Evolutionary conservation across 257 asterid species (phyloP).

Genomic region (Plantago ovata): DNA sequence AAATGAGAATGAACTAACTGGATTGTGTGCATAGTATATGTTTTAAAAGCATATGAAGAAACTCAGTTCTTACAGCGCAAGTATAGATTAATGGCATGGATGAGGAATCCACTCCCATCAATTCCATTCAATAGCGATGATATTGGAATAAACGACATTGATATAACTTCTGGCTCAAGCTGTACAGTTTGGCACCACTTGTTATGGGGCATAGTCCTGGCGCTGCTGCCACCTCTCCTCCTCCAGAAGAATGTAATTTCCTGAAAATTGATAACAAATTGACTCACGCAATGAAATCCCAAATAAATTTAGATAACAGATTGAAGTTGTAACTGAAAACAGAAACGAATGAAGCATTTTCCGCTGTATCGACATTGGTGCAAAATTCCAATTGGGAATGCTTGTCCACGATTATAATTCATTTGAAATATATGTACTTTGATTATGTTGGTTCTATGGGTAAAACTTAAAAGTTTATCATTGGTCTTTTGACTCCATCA

Average conservation of each 20-base stretch:
- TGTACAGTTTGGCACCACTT: slow-evolving; percentile 77
- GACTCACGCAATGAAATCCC: not conserved
- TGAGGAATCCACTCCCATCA: slow-evolving; percentile 76
- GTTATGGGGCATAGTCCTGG: slow-evolving; percentile 44
- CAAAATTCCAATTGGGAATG: not conserved
- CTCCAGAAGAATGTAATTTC: slow-evolving; percentile 65
- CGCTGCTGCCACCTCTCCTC: slow-evolving; percentile 72
- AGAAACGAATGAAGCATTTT: slow-evolving; percentile 2
- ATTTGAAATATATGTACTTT: not conserved
- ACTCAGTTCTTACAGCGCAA: slow-evolving; percentile 58
- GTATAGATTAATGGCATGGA: slow-evolving; percentile 76
- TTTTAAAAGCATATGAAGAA: not conserved
- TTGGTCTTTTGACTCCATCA: not conserved
- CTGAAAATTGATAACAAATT: slow-evolving; percentile 28
- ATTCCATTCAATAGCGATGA: slow-evolving; percentile 72
- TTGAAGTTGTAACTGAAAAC: not conserved
- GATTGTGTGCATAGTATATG: slow-evolving; percentile 3
- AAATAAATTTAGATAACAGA: not conserved
- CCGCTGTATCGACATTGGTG: not conserved
- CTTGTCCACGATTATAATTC: not conserved
- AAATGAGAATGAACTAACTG: no score
- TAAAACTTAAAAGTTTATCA: not conserved
- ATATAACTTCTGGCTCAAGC: slow-evolving; percentile 72
- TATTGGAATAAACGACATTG: slow-evolving; percentile 70
- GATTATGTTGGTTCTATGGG: not conserved